phyloP scores from a whole-genome alignment of 176 grass and related monocot genomes.

The Stipa capillata region DNA sequence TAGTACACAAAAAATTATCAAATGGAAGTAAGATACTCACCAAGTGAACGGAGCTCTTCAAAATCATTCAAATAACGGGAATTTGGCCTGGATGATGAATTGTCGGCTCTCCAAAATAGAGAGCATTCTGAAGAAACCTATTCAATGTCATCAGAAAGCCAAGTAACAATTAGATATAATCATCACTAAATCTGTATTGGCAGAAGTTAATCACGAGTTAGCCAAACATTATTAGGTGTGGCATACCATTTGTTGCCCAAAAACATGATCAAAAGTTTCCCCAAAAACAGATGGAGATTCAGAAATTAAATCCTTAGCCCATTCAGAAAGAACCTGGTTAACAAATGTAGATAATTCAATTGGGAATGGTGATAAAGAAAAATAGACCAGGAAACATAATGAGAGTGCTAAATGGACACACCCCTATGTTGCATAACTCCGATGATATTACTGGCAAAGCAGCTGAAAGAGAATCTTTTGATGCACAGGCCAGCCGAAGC shows the following conservation, averaged over 20 bases:
- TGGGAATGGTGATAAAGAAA: neutral
- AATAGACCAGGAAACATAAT: conserved; percentile 8
- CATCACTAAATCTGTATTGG: neutral
- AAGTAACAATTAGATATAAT: conserved; percentile 10
- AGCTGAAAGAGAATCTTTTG: conserved; percentile 61
- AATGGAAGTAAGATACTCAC: conserved; percentile 35
- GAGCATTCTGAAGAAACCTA: conserved; percentile 75
- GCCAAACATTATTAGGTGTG: conserved; percentile 8
- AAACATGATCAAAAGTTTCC: conserved; percentile 62
- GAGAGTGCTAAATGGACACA: conserved; percentile 13
- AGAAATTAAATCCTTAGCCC: conserved; percentile 83
- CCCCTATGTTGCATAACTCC: conserved; percentile 86
- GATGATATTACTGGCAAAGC: conserved; percentile 70
- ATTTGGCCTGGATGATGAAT: conserved; percentile 68
- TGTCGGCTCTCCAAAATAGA: conserved; percentile 66
- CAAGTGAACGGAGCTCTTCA: conserved; percentile 84
- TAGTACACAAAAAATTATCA: neutral
- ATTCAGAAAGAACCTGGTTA: conserved; percentile 79
- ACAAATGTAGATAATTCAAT: conserved; percentile 10
- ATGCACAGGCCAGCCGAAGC: conserved; percentile 73
- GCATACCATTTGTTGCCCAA: conserved; percentile 54
- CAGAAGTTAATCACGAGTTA: conserved; percentile 5
- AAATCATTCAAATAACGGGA: conserved; percentile 97
- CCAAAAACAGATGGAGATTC: conserved; percentile 49
- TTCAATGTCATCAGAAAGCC: conserved; percentile 21